These are phyloP conservation scores for Amanita jacksonii DNA, from an alignment of 768 basidiomycete species.

Conservation along the genomic window DNA sequence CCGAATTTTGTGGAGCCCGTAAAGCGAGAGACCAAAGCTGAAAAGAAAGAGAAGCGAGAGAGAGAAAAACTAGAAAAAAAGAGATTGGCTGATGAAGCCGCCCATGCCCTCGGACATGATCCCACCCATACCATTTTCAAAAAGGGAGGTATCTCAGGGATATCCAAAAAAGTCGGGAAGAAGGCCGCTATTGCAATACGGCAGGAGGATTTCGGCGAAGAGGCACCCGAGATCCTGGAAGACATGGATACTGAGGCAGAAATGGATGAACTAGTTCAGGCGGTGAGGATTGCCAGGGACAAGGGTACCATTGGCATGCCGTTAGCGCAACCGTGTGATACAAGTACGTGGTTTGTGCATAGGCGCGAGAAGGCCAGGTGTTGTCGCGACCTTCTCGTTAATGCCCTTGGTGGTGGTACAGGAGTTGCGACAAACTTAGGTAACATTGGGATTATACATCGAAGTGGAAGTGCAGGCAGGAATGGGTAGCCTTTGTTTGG, in stretches of 20 bases:
- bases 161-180: constrained; percentile 54
- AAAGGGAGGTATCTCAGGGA: constrained; percentile 30
- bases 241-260: constrained; percentile 82
- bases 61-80: constrained; percentile 80
- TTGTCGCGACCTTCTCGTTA: constrained; percentile 49
- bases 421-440: constrained; percentile 21
- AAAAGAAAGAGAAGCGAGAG: constrained; percentile 80
- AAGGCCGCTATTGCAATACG: constrained; percentile 46
- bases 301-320: constrained; percentile 55
- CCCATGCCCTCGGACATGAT: constrained; percentile 49
- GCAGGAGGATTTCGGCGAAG: constrained; percentile 43
- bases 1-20: constrained; percentile 86
- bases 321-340: constrained; percentile 63
- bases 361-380: constrained; percentile 57
- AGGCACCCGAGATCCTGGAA: constrained; percentile 60
- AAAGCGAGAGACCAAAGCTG: constrained; percentile 77
- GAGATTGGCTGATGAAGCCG: constrained; percentile 57
- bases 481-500: constrained; percentile 11
- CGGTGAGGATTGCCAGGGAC: constrained; percentile 45
- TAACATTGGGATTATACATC: constrained; percentile 23
- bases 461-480: constrained; percentile 21
- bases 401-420: constrained; percentile 36
- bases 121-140: constrained; percentile 33
- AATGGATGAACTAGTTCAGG: constrained; percentile 61
- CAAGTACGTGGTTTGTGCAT: constrained; percentile 75